Evolutionary conservation across 2,329 filamentous ascomycete genomes (phyloP).

Genomic region (Furcasterigmium furcatum): DNA sequence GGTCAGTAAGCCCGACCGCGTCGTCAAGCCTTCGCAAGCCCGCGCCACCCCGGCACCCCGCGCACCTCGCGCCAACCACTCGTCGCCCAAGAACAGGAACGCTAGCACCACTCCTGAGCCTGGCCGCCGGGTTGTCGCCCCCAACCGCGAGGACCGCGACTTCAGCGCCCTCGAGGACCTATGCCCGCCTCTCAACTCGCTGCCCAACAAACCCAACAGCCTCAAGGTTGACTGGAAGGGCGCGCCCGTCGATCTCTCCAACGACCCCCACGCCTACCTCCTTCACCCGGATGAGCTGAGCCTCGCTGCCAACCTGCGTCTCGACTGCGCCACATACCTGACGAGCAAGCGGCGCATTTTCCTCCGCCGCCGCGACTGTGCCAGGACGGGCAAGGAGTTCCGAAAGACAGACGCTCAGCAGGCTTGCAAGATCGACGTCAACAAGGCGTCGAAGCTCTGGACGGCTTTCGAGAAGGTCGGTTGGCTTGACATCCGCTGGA

Average conservation of each 20-base stretch:
- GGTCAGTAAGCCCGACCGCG: conserved; percentile 25
- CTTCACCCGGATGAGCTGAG: conserved; percentile 76
- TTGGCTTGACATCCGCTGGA: conserved; percentile 64
- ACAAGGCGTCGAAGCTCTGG: conserved; percentile 94
- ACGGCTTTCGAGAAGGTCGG: conserved; percentile 82
- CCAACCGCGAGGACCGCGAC: conserved; percentile 79
- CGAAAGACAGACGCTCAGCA: conserved; percentile 94
- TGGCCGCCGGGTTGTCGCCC: conserved; percentile 49
- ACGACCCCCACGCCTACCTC: conserved; percentile 65
- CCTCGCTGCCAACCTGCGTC: conserved; percentile 73
- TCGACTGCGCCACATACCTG: conserved; percentile 85
- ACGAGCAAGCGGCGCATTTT: conserved; percentile 94
- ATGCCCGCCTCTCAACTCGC: conserved; percentile 64
- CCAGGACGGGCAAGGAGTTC: conserved; percentile 74
- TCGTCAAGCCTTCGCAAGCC: conserved; percentile 19
- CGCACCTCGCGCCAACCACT: conserved; percentile 19
- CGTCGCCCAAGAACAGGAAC: conserved; percentile 17
- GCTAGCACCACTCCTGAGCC: conserved; percentile 47
- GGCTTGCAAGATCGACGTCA: conserved; percentile 97
- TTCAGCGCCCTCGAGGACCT: conserved; percentile 70
- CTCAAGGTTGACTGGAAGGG: conserved; percentile 90
- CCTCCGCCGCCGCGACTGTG: conserved; percentile 65
- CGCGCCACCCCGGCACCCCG: conserved; percentile 9
- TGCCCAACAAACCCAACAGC: conserved; percentile 64
- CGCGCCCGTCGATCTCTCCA: conserved; percentile 69